Evolutionary conservation across 371 early-diverging fungal species (phyloP).

Genomic region (Mucor piriformis): DNA sequence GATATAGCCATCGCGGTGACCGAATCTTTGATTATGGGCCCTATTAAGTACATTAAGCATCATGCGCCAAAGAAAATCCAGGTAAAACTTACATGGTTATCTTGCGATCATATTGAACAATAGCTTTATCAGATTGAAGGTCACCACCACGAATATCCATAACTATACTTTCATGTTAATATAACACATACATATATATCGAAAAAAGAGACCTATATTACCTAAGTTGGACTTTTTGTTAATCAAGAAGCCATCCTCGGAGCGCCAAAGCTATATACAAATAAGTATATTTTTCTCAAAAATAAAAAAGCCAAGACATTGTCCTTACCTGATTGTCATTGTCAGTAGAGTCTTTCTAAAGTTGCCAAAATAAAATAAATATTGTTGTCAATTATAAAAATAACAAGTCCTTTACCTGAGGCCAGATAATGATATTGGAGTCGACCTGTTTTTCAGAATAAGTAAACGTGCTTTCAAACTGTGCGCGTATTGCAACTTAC

Average conservation of each 20-base stretch:
- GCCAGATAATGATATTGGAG: constrained; percentile 49
- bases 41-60: constrained; percentile 15
- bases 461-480: not conserved
- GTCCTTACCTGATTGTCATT: constrained; percentile 42
- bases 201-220: constrained; percentile 8
- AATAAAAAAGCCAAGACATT: not conserved
- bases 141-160: constrained; percentile 55
- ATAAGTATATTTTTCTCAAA: not conserved
- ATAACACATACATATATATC: too few relatives aligned
- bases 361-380: not conserved
- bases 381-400: not conserved
- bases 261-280: constrained; percentile 43
- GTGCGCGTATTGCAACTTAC: constrained; percentile 1
- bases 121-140: constrained; percentile 37
- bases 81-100: constrained; percentile 24
- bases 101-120: constrained; percentile 51
- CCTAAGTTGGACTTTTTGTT: constrained; percentile 53
- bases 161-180: constrained; percentile 19
- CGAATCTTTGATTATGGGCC: constrained; percentile 53
- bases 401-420: constrained; percentile 30
- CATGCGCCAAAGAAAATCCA: not conserved
- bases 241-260: constrained; percentile 53
- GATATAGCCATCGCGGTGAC: constrained; percentile 48
- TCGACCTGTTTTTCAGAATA: constrained; percentile 33
- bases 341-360: constrained; percentile 44